Base-by-base conservation (phyloP, 345 rosid genomes). In the Eutrema heterophyllum region DNA sequence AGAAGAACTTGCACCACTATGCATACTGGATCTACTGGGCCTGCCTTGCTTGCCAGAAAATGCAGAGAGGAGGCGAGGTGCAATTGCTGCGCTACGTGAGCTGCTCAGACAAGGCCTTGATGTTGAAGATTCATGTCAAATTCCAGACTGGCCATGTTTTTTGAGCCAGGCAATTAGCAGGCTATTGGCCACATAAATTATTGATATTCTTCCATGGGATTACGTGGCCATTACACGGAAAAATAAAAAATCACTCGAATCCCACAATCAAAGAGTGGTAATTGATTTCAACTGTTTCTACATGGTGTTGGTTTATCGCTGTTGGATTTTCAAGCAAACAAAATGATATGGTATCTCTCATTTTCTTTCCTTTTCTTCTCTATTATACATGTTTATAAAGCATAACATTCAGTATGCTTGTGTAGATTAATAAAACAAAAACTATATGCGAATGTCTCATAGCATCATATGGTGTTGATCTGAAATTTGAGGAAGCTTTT, bases 1-100 rank as follows among this genome's bases (percentile, higher is more conserved):
- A 73, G 99, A 95, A 82, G 97, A 89, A 90, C 99, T 89, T 79
- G 99, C 97, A 76, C 96, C 99, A 68, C 97, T 93, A 52, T 95
- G 99, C 88, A 85, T 97, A 45, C 81, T 95, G 89, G 97, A 95
- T 77, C 82, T 92, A 77, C 81, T 95, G 74, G 90, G 90, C 79
- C 83, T 87, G 86, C 90, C 95, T 69, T 83, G 61, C 49, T 82
- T 88, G 46, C 92, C 93, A 63, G 99, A 91, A 81, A 87, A 89
- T 83, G 84, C 86, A 63, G 96, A 89, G 72, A 82, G 89, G 70
- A 86, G 97, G 97, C n/a, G n/a, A n/a, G n/a, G n/a, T n/a, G n/a
- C n/a, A n/a, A n/a, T n/a, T n/a, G n/a, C n/a, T n/a, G n/a, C 99
- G 39, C 70, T 95, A 84, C 85, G 81, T 57, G 99, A 95, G 79